Evolutionary conservation across 768 basidiomycete species (phyloP), one percentile per base, ranked within the genome.

Genomic region (Tulasnella sp.): DNA sequence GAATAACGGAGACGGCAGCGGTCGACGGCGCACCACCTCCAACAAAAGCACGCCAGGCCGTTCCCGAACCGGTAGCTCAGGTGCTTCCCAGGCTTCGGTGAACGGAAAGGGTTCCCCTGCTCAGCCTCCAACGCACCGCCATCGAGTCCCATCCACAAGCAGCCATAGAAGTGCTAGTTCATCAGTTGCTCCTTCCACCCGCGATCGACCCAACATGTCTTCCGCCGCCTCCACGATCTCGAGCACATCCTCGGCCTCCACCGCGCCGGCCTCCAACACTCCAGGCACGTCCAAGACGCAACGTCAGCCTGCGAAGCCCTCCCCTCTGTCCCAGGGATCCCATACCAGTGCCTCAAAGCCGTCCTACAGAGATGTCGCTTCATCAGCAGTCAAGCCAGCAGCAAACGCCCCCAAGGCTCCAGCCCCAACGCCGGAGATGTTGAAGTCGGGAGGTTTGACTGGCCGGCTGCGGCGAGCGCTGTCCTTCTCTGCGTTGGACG

Each of bases 401-500:
- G 72, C 78, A 46, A 58, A 81, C 28, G 81, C 77, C 4, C 78
- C 82, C 20, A 77, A 73, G n/a, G 81, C 82, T 40, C 72, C 75
- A 14, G 88, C 88, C 83, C 85, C 88, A 69, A 90, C 92, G 79
- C 89, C 89, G 80, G 79, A 46, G 44, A 41, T 73, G 69, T 4
- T 73, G 34, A 85, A 85, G 72, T 82, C 80, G 34, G 89, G 90
- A 20, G 95, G 95, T 0, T 88, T 97, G 82, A 96, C 95, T 85
- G 92, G 91, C 83, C 90, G 91, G 80, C 88, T 96, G 58, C 91
- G 93, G 60, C 91, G 94, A 41, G 94, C 92, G 4, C 88, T 94
- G 34, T 91, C 91, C 1, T 89, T 94, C 83, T 92, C 91, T 82
- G 90, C 92, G 6, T 88, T 95, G 78, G 88, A 89, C 42, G 91